Percentiles rank a stretch among this genome's conserved stretches.
Conservation (phyloP, 1,139 yeast genomes). For the Tardiomyces blankii region DNA sequence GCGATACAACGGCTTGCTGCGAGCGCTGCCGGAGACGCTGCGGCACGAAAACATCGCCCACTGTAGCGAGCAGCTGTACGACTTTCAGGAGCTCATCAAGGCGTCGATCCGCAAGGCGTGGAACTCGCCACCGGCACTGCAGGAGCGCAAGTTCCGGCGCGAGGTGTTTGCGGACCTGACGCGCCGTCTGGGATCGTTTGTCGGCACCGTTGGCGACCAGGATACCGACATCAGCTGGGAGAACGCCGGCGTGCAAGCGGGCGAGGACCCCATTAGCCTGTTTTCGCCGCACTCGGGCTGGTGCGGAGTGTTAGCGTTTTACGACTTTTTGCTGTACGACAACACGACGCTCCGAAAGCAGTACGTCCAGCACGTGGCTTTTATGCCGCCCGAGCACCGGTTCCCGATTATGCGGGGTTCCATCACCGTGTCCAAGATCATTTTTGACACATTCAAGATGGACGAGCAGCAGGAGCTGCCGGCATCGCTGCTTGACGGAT, state of each 20-base stretch:
- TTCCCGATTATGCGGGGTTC: slow-evolving; percentile 30
- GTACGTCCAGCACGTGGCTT: slow-evolving; percentile 21
- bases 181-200: slow-evolving; percentile 7
- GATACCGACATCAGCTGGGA: slow-evolving; percentile 15
- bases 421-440: slow-evolving; percentile 20
- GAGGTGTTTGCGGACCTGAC: slow-evolving; percentile 8
- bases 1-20: slow-evolving; percentile 18
- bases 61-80: slow-evolving; percentile 18
- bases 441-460: slow-evolving; percentile 28
- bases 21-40: slow-evolving; percentile 15
- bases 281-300: slow-evolving; percentile 14
- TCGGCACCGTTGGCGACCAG: slow-evolving; percentile 2
- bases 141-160: slow-evolving; percentile 10
- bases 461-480: slow-evolving; percentile 4
- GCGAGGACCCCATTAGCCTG: slow-evolving; percentile 13
- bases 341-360: slow-evolving; percentile 17
- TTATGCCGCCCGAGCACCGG: slow-evolving; percentile 15
- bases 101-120: slow-evolving; percentile 16
- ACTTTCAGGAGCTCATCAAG: slow-evolving; percentile 19
- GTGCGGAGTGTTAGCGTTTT: slow-evolving; percentile 23
- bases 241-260: slow-evolving; percentile 17
- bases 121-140: slow-evolving; percentile 9
- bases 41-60: slow-evolving; percentile 15
- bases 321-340: slow-evolving; percentile 19
- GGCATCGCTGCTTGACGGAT: slow-evolving; percentile 8